Percentiles rank a stretch among this genome's conserved stretches.
These are phyloP conservation scores for Capronia americana DNA, from an alignment of 2,329 filamentous ascomycete genomes.

Conservation along the genomic window DNA sequence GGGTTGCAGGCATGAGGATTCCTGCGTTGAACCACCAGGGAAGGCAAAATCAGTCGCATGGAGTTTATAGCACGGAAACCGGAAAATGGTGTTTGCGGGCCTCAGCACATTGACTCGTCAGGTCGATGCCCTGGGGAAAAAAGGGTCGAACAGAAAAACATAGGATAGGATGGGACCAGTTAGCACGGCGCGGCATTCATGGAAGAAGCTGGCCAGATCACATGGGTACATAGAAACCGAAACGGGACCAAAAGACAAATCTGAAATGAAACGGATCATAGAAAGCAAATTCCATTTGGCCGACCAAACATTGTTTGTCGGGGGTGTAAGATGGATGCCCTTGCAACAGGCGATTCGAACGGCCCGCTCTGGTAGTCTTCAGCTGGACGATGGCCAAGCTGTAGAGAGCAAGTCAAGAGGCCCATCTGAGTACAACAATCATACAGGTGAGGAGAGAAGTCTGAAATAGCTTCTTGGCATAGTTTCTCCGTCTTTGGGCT, in stretches of 20 bases:
- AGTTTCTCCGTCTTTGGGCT: not conserved
- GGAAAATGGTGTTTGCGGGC: not conserved
- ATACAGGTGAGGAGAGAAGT: not conserved
- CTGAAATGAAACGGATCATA: not conserved
- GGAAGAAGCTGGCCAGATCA: not conserved
- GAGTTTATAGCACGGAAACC: not conserved
- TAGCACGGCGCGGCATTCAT: not conserved
- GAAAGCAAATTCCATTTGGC: too few species aligned
- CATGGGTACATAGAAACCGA: not conserved
- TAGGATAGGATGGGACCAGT: not conserved
- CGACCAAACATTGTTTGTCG: not conserved
- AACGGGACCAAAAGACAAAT: not conserved
- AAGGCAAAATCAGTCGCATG: not conserved
- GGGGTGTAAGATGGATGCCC: not conserved
- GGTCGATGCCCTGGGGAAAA: not conserved
- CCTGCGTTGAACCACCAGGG: not conserved
- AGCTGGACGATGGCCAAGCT: not conserved
- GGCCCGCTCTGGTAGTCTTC: not conserved
- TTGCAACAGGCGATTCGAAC: not conserved
- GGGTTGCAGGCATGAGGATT: not conserved
- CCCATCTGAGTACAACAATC: not conserved
- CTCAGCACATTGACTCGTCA: not conserved
- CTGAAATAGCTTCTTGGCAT: not conserved
- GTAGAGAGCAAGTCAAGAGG: not conserved
- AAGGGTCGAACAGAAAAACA: not conserved